Base-by-base conservation (phyloP, 164 flowering plant species). In the Saururus chinensis region DNA sequence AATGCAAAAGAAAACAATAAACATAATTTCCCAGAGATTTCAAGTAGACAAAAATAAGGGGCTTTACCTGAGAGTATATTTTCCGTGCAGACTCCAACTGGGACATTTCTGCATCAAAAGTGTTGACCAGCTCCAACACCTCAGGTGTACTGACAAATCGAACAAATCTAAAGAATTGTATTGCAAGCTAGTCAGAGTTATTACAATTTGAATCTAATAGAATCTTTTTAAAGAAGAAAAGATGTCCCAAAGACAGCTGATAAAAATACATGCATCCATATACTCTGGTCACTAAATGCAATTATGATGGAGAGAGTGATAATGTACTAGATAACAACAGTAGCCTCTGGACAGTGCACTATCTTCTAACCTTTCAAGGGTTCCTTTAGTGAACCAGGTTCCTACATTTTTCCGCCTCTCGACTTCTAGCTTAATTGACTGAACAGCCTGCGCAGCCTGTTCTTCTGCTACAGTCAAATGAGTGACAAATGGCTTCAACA, bases 121-220 rank as follows among this genome's bases (percentile, higher is more conserved):
- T 86, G 74, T 79, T 85, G 59, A 83, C 96, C 70, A 83, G 62
- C 55, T 91, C 97, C 79, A 90, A 59, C 64, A 91, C 77, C 70
- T 90, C 99, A 0, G 99, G 99, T 45, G 95, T 91, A 71, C 88
- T 88, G 54, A 90, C 96, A 86, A 87, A 95, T 37, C 86, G 85
- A 56, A 58, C 60, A 58, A 58, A 58, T 37, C 60, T 58, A n/a
- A 19, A 58, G 2, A 37, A 2, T 35, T 45, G 14, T 17, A 45
- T 9, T 12, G 49, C 49, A 45, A 4, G 17, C 49, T 45, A 17
- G 49, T 45, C 17, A 45, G 11, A 21, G 23, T 21, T 13, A 19
- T 42, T 21, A 20, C 30, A 60, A 14, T 20, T 14, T 19, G 2
- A 57, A 9, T 17, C n/a, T 23, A 24, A 57, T 21, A 56, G 9